phyloP scores from a whole-genome alignment of 2,329 filamentous ascomycete species.

The Colletotrichum camelliae region DNA sequence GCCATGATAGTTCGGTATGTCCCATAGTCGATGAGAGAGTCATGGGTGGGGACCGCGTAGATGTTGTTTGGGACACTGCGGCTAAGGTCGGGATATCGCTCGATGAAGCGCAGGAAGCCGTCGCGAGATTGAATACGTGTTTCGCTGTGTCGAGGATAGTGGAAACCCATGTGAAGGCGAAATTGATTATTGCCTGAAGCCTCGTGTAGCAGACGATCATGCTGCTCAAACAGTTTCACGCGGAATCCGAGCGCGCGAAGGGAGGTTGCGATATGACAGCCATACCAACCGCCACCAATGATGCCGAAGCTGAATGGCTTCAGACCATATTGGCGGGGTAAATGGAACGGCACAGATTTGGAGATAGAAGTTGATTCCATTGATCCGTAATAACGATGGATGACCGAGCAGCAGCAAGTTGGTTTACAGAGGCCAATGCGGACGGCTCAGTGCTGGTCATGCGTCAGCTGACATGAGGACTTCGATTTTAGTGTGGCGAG shows the following conservation, averaged over 20 bases:
- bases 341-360: neutral
- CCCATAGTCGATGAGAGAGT: neutral
- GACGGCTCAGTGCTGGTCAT: neutral
- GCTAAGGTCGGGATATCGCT: neutral
- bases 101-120: neutral
- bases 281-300: neutral
- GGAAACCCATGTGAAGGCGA: neutral
- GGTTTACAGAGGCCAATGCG: neutral
- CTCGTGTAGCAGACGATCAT: neutral
- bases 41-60: neutral
- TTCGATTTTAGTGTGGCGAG: neutral
- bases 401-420: neutral
- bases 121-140: neutral
- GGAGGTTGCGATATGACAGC: neutral
- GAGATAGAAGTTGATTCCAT: neutral
- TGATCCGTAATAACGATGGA: neutral
- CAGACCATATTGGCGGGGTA: neutral
- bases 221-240: neutral
- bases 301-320: neutral
- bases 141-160: neutral
- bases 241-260: neutral
- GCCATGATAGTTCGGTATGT: neutral
- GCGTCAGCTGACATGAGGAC: neutral
- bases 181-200: neutral
- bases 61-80: neutral